Evolutionary conservation across 2,329 filamentous ascomycete species (phyloP).

Genomic region (Neurospora sp.): DNA sequence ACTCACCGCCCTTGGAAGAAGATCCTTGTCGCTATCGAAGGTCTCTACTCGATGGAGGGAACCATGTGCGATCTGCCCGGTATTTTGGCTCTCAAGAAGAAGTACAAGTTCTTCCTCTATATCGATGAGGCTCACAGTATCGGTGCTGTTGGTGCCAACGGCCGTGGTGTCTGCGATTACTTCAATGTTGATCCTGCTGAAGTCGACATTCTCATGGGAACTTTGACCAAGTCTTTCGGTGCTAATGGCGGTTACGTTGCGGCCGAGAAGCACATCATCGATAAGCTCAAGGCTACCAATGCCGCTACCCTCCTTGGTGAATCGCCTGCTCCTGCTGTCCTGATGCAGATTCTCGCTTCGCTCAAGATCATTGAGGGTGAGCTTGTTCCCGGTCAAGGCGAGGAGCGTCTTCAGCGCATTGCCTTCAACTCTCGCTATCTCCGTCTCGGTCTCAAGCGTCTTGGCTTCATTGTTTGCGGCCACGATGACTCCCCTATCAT

Average conservation of each 20-base stretch:
- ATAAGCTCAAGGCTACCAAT: conserved; percentile 80
- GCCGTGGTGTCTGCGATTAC: conserved; percentile 93
- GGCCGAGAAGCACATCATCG: conserved; percentile 80
- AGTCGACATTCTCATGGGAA: conserved; percentile 96
- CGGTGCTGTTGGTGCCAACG: conserved; percentile 78
- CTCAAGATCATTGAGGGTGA: conserved; percentile 86
- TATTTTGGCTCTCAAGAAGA: conserved; percentile 75
- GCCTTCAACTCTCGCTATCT: conserved; percentile 98
- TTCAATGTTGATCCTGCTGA: conserved; percentile 82
- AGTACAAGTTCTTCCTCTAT: conserved; percentile 95
- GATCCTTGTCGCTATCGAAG: conserved; percentile 92
- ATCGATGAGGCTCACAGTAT: conserved; percentile 95
- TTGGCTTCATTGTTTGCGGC: conserved; percentile 93
- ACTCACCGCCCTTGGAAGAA: conserved; percentile 99
- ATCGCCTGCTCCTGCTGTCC: conserved; percentile 73
- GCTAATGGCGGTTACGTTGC: conserved; percentile 96
- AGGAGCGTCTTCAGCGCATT: conserved; percentile 89
- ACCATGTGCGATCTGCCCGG: conserved; percentile 97
- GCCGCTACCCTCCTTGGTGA: conserved; percentile 82
- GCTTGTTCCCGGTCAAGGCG: conserved; percentile 78
- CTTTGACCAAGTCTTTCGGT: conserved; percentile 94
- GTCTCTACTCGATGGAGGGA: conserved; percentile 98
- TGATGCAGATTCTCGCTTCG: conserved; percentile 82
- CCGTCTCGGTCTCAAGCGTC: conserved; percentile 90
- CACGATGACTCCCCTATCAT: conserved; percentile 98